Evolutionary conservation across 2,329 filamentous ascomycete species (phyloP).

Genomic region (Apiospora saccharicola): DNA sequence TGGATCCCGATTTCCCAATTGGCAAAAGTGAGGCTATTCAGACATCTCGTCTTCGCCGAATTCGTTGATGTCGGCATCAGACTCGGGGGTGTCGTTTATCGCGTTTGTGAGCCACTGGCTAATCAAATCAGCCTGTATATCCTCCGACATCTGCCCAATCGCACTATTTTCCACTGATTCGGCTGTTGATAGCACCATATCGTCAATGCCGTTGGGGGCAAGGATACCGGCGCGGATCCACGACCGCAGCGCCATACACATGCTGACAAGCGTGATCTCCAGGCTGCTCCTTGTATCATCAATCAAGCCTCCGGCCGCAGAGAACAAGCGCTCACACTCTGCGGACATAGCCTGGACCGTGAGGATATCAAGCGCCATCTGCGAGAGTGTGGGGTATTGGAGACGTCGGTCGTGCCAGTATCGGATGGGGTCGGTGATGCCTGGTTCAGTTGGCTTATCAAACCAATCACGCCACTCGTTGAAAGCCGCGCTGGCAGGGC

Average conservation of each 20-base stretch:
- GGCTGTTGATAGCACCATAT: constrained; percentile 1
- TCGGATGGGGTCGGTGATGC: too few species aligned
- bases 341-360: background rate
- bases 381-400: too few species aligned
- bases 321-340: background rate
- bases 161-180: background rate
- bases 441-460: background rate
- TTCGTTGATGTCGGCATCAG: constrained; percentile 1
- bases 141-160: background rate
- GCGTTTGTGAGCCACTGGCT: background rate
- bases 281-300: background rate
- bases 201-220: background rate
- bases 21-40: background rate
- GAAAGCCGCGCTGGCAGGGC: too few species aligned
- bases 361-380: too few species aligned
- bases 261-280: background rate
- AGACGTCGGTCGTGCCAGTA: too few species aligned
- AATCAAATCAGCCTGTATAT: constrained; percentile 2
- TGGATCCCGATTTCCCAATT: background rate
- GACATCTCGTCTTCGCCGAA: background rate
- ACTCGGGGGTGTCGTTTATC: background rate
- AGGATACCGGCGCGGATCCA: background rate
- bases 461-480: too few species aligned
- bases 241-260: background rate
- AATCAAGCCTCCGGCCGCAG: background rate